phyloP scores from a whole-genome alignment of 2,329 filamentous ascomycete genomes.

The Talaromyces sp. region DNA sequence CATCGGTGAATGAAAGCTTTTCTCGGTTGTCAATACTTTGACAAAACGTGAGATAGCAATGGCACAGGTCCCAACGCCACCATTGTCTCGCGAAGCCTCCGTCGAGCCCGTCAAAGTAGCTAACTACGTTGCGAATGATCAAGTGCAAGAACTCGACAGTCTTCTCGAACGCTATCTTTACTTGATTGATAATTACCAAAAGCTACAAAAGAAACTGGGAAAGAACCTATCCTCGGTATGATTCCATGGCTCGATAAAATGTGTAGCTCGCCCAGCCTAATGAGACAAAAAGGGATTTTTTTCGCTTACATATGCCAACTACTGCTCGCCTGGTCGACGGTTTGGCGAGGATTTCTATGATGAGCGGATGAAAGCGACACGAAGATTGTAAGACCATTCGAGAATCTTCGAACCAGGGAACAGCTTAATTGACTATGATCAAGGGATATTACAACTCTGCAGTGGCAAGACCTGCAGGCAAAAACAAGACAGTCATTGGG shows the following conservation, averaged over 20 bases:
- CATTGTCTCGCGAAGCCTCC: constrained; percentile 25
- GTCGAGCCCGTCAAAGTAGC: constrained; percentile 17
- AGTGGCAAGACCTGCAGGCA: neutral
- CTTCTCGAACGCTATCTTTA: constrained; percentile 39
- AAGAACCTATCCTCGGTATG: constrained; percentile 35
- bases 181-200: constrained; percentile 39
- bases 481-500: neutral
- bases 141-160: constrained; percentile 31
- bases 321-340: constrained; percentile 37
- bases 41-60: constrained; percentile 13
- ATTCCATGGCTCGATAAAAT: neutral
- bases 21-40: neutral
- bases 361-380: constrained; percentile 44
- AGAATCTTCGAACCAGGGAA: neutral
- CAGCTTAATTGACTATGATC: neutral
- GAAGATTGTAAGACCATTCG: constrained; percentile 27
- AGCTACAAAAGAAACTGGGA: constrained; percentile 31
- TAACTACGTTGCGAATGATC: constrained; percentile 18
- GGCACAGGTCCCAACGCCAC: constrained; percentile 29
- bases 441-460: constrained; percentile 2
- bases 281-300: constrained; percentile 37
- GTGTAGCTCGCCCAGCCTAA: neutral
- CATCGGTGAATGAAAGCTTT: neutral
- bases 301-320: constrained; percentile 44
- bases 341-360: constrained; percentile 47